Evolutionary conservation across 176 grass and related monocot species (phyloP).

Genomic region (Oryza rufipogon): DNA sequence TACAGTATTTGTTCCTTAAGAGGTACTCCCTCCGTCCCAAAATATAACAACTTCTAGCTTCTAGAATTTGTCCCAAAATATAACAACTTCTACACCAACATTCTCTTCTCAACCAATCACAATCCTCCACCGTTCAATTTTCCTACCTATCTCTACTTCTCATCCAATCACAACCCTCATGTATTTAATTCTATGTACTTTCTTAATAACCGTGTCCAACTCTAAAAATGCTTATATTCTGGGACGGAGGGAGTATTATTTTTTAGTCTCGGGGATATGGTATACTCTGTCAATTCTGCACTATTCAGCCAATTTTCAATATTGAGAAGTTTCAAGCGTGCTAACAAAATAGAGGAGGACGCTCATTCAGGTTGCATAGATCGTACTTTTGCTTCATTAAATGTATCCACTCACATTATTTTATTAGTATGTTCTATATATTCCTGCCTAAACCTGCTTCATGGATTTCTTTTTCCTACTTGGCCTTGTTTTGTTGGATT

Average conservation of each 20-base stretch:
- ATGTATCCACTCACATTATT: not conserved
- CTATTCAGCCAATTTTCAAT: conserved; percentile 73
- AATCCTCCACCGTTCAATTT: too few relatives aligned
- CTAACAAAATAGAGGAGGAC: conserved; percentile 91
- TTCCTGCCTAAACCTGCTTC: not conserved
- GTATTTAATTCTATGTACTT: too few relatives aligned
- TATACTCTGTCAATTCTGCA: conserved; percentile 35
- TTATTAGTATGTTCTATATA: not conserved
- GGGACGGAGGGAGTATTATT: not conserved
- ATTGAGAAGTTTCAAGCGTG: conserved; percentile 86
- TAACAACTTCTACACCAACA: too few relatives aligned
- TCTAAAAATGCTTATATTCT: too few relatives aligned
- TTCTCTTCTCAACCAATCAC: too few relatives aligned
- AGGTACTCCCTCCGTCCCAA: not conserved
- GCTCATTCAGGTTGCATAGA: conserved; percentile 75
- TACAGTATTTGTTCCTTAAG: not conserved
- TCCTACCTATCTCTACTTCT: too few relatives aligned
- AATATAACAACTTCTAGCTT: too few relatives aligned
- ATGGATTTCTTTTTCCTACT: conserved; percentile 21
- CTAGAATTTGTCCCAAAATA: too few relatives aligned
- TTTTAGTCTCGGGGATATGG: not conserved
- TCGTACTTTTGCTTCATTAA: conserved; percentile 9
- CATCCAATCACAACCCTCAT: too few relatives aligned
- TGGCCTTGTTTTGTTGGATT: conserved; percentile 65
- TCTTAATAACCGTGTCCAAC: too few relatives aligned